These are phyloP conservation scores for Dendrocalamus sinicus DNA, from an alignment of 176 grass and related monocot species.

Conservation along the genomic window DNA sequence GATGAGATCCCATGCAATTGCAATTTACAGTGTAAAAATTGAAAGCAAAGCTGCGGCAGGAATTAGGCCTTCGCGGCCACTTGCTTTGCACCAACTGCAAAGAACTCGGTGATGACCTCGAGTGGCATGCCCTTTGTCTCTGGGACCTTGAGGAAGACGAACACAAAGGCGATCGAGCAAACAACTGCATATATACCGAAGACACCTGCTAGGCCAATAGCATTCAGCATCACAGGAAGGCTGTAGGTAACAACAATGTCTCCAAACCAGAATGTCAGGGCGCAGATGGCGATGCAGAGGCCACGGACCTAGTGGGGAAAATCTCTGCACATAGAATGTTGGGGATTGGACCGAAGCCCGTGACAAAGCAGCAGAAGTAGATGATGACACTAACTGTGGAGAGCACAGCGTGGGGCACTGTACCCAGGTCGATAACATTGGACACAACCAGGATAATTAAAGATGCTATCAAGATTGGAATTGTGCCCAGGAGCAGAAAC, in stretches of 20 bases:
- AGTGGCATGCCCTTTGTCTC: slow-evolving; percentile 96
- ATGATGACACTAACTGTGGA: slow-evolving; percentile 80
- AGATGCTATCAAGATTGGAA: slow-evolving; percentile 78
- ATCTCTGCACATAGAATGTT: slow-evolving; percentile 93
- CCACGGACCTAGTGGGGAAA: slow-evolving; percentile 87
- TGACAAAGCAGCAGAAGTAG: slow-evolving; percentile 92
- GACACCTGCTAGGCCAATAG: slow-evolving; percentile 83
- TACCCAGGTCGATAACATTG: slow-evolving; percentile 66
- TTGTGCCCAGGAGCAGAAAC: slow-evolving; percentile 77
- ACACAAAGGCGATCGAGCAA: slow-evolving; percentile 66
- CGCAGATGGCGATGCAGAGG: slow-evolving; percentile 84
- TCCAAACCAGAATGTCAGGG: slow-evolving; percentile 76
- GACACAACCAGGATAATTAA: slow-evolving; percentile 72
- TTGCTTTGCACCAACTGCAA: slow-evolving; percentile 65
- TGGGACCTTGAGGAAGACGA: slow-evolving; percentile 84
- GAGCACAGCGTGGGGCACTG: slow-evolving; percentile 62
- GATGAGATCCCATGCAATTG: neutral
- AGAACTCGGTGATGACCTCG: slow-evolving; percentile 90
- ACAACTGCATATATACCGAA: slow-evolving; percentile 81
- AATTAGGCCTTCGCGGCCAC: slow-evolving; percentile 49
- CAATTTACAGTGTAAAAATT: slow-evolving; percentile 25
- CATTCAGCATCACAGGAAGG: slow-evolving; percentile 78
- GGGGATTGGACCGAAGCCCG: slow-evolving; percentile 88
- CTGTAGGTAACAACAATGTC: slow-evolving; percentile 85
- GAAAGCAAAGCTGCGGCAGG: slow-evolving; percentile 6